Evolutionary conservation across 306 rosid species (phyloP), one percentile per base, ranked within the genome.

Genomic region (Cucurbita moschata): DNA sequence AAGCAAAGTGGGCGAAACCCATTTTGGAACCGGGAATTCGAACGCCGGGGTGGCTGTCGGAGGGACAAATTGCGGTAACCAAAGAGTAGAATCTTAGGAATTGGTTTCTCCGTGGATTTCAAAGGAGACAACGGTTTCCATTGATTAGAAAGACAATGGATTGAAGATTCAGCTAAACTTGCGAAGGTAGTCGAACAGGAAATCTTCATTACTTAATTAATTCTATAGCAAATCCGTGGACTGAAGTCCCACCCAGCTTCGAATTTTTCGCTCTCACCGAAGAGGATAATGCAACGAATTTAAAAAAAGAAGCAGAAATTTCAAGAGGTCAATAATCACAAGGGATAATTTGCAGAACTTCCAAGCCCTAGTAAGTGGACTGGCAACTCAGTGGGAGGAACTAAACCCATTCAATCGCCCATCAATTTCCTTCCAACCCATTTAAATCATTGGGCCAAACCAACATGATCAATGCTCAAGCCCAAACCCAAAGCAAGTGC

Each of bases 1-100:
- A 85, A 85, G 83, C 90, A 85, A 77, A 88, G 44, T 1, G 86
- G 76, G 60, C 81, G 63, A 53, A 71, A 49, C 37, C 39, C 74
- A 42, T 64, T 58, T 18, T 35, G 43, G 60, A 50, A 62, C 10
- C 50, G 57, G 61, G 42, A 49, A 50, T 49, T 54, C 14, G 77
- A 71, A 61, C 73, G 57, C 10, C 21, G 75, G 52, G 56, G 63
- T n/a, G 75, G 73, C 10, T 6, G 66, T 63, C 47, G 69, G 1
- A 71, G 70, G 52, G 62, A 63, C 43, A 43, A 80, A 68, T 73
- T 82, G 63, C 50, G 74, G 57, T 37, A 81, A 55, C 21, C 56
- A 53, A 38, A 40, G 65, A 83, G 80, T 63, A 85, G 74, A 81
- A 81, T 64, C n/a, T 76, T 18, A 5, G 3, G 62, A 82, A 63